Evolutionary conservation across 345 rosid species (phyloP).

Genomic region (Ceriops decandra): DNA sequence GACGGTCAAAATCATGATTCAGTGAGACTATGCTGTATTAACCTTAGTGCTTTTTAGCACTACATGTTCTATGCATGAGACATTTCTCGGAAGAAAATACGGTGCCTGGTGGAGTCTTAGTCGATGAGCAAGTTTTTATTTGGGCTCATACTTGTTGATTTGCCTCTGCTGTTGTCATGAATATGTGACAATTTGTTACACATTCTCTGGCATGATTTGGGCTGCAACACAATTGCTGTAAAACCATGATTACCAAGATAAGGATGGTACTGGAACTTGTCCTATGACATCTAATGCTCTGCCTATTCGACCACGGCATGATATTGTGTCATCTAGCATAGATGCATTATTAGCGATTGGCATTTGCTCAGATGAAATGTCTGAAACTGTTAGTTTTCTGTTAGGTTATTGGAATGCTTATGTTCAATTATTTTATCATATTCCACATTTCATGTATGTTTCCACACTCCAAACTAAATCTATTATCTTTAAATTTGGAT

Average conservation of each 20-base stretch:
- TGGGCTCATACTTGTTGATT: slow-evolving; percentile 15
- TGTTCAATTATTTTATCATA: no score
- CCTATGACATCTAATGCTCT: background rate
- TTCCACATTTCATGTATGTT: no score
- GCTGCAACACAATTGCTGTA: slow-evolving; percentile 7
- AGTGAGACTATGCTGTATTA: slow-evolving; percentile 50
- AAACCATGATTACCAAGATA: background rate
- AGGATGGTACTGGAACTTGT: slow-evolving; percentile 5
- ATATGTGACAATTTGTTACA: slow-evolving; percentile 21
- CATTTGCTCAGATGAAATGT: slow-evolving; percentile 1
- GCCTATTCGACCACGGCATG: slow-evolving; percentile 1
- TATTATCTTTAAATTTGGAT: no score
- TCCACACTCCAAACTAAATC: no score
- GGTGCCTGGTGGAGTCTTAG: slow-evolving; percentile 30
- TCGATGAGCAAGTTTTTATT: slow-evolving; percentile 22
- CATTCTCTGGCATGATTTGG: slow-evolving; percentile 20
- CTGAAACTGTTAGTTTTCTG: background rate
- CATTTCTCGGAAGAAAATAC: slow-evolving; percentile 31
- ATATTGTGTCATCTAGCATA: background rate
- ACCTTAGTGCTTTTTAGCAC: slow-evolving; percentile 36
- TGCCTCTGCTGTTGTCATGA: slow-evolving; percentile 26
- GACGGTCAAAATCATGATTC: slow-evolving; percentile 47
- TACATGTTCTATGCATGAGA: slow-evolving; percentile 38
- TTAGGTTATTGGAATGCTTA: background rate
- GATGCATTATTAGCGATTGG: background rate